Base-by-base conservation (phyloP, 208 protist genomes). In the Trypanosoma lewisi region DNA sequence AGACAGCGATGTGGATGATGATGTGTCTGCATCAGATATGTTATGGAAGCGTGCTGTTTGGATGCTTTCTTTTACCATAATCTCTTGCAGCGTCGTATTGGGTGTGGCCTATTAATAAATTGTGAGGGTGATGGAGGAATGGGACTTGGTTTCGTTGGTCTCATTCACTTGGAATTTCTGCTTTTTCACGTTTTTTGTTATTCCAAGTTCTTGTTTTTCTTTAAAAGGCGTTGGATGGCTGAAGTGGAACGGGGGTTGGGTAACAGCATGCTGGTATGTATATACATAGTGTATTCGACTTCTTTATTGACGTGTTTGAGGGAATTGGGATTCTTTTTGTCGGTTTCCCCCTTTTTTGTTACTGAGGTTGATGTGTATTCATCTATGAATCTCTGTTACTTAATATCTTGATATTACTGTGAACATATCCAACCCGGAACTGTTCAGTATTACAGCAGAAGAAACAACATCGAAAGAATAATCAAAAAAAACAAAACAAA, bases 51-150 rank as follows among this genome's bases (percentile, higher is more conserved):
- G 21, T 17, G 16, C 36, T 28, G 25, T 63, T 63, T 63, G 56
- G 56, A 19, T 48, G 7, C 31, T 70, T 57, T 62, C 55, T 34
- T 23, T 30, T 50, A 50, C 47, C 45, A 9, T 54, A 36, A 19
- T 63, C 1, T n/a, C 39, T 16, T 70, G 64, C 34, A 58, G 64
- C 50, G 25, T 14, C 21, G 19, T 63, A 19, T 31, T 70, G 34
- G 16, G 41, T 54, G n/a, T 57, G 21, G 12, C 30, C 21, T 47
- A 49, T 42, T 63, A 55, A 63, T 47, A 21, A n/a, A 30, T 27
- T 56, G 39, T 30, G 11, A 39, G 11, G n/a, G n/a, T n/a, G n/a
- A n/a, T n/a, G n/a, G 16, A 67, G n/a, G 12, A n/a, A 4, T 34
- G 16, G 7, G 16, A n/a, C 17, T 51, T 51, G 16, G 21, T 51